Evolutionary conservation across 371 early-diverging fungal species (phyloP).

Genomic region (Thermomucor indicae-seudaticae): DNA sequence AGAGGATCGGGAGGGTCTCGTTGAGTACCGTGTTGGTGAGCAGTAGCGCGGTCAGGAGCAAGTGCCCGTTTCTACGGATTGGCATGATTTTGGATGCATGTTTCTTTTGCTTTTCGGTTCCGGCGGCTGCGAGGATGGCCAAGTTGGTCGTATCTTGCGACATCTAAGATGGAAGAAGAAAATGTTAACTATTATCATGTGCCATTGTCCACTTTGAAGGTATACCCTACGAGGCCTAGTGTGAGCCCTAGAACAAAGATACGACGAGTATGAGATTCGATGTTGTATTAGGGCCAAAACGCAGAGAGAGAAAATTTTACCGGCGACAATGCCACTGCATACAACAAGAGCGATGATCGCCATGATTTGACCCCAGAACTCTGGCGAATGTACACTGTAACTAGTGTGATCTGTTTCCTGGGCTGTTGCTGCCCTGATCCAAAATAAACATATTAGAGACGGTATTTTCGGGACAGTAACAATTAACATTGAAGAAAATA

Average conservation of each 20-base stretch:
- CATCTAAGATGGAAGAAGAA: constrained; percentile 37
- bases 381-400: constrained; percentile 3
- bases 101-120: constrained; percentile 50
- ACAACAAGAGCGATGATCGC: constrained; percentile 55
- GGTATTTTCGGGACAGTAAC: no score
- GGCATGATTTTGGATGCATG: constrained; percentile 65
- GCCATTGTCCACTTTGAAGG: background rate
- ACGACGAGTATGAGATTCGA: background rate
- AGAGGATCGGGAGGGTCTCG: constrained; percentile 80
- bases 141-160: constrained; percentile 63
- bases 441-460: no score
- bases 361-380: constrained; percentile 39
- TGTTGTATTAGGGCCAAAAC: no score
- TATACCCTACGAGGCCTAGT: background rate
- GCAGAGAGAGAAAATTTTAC: constrained; percentile 20
- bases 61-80: constrained; percentile 63
- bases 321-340: constrained; percentile 80
- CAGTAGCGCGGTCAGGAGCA: constrained; percentile 72
- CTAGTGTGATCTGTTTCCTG: no score
- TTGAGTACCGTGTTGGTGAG: constrained; percentile 80
- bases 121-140: constrained; percentile 58
- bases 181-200: background rate
- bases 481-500: background rate
- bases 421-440: no score
- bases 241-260: background rate